Conservation (phyloP, 1,284 basidiomycete genomes). For the Austroboletus rostrupii region DNA sequence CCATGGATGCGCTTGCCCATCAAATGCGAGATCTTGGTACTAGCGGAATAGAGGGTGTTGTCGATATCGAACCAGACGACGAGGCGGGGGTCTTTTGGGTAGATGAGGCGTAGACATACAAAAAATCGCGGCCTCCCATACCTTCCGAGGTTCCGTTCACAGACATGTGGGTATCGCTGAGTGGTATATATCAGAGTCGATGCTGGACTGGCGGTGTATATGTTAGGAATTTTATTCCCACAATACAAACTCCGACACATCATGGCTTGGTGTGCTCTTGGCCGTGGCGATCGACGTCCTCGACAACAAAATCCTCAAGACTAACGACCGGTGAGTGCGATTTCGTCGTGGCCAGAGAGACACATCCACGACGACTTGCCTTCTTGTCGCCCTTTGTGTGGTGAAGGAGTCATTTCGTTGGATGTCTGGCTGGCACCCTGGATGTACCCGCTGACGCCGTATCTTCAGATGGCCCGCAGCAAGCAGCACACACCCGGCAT, state of each 20-base stretch:
- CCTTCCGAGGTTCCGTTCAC: conserved; percentile 22
- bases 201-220: neutral
- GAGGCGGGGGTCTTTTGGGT: conserved; percentile 38
- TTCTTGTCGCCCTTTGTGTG: neutral
- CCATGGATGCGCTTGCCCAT: conserved; percentile 81
- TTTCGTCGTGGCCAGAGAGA: conserved; percentile 13
- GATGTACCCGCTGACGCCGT: conserved; percentile 32
- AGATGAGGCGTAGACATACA: conserved; percentile 6
- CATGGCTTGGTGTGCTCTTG: conserved; percentile 9
- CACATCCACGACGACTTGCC: neutral
- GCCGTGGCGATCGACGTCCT: conserved; percentile 18
- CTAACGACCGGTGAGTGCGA: conserved; percentile 35
- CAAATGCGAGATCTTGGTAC: conserved; percentile 69
- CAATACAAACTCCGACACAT: conserved; percentile 27
- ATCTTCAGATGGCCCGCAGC: conserved; percentile 86
- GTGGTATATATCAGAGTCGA: conserved; percentile 5
- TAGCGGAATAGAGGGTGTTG: conserved; percentile 81
- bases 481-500: conserved; percentile 82
- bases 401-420: conserved; percentile 24
- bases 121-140: conserved; percentile 5
- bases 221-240: conserved; percentile 26
- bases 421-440: conserved; percentile 32
- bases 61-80: conserved; percentile 85
- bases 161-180: conserved; percentile 30
- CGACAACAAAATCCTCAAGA: conserved; percentile 39